Percentiles rank a stretch among this genome's conserved stretches.
phyloP scores from a whole-genome alignment of 441 rosid species.

The Biscutella auriculata region DNA sequence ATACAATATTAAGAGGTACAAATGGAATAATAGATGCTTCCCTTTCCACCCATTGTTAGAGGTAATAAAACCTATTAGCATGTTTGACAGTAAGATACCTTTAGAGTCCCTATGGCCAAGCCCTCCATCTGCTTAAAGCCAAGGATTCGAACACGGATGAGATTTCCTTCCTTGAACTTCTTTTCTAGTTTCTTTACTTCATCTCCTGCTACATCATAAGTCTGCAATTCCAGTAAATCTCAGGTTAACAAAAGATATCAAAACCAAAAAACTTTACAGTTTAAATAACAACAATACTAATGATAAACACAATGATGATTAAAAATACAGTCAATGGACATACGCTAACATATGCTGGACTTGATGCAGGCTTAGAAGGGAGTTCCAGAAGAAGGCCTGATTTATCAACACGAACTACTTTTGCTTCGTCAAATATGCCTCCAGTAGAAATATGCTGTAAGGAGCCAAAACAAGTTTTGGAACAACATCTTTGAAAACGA shows the following conservation, averaged over 20 bases:
- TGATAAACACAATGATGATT: too few species aligned
- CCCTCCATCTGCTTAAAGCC: constrained; percentile 88
- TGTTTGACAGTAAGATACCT: constrained; percentile 38
- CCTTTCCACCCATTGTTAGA: too few species aligned
- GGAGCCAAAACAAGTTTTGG: constrained; percentile 9
- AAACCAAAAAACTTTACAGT: too few species aligned
- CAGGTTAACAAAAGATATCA: constrained; percentile 16
- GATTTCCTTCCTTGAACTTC: constrained; percentile 68
- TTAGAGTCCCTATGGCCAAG: constrained; percentile 72
- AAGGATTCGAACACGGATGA: constrained; percentile 77
- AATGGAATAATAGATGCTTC: not conserved
- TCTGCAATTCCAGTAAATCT: constrained; percentile 27
- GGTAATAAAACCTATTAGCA: not conserved
- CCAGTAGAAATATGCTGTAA: constrained; percentile 69
- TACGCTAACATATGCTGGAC: constrained; percentile 81
- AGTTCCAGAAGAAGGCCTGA: constrained; percentile 84
- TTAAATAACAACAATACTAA: too few species aligned
- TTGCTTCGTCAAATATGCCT: constrained; percentile 69
- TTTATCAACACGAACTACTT: constrained; percentile 78
- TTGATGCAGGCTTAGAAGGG: constrained; percentile 54
- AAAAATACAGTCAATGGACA: constrained; percentile 23
- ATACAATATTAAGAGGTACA: not conserved
- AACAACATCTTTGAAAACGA: not conserved
- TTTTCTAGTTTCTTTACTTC: constrained; percentile 71
- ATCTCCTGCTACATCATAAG: constrained; percentile 78